phyloP scores from a whole-genome alignment of 2,329 filamentous ascomycete genomes.

The Colletotrichum chlorophyti region DNA sequence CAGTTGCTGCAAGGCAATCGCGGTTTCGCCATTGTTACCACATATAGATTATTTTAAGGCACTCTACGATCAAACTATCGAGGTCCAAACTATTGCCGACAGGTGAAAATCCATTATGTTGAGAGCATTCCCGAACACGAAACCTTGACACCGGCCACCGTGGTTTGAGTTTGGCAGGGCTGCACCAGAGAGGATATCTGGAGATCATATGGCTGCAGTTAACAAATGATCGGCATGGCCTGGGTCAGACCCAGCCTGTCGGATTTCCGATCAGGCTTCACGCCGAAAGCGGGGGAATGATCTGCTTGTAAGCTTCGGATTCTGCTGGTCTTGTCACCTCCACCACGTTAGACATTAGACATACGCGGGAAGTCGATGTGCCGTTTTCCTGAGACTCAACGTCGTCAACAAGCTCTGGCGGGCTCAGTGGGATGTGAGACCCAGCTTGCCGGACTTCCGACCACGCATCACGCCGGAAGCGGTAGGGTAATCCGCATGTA shows the following conservation, averaged over 20 bases:
- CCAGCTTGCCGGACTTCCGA: slow-evolving; percentile 4
- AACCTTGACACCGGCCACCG: no score
- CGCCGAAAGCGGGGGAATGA: not conserved
- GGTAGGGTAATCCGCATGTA: not conserved
- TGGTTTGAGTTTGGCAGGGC: no score
- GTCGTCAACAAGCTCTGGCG: not conserved
- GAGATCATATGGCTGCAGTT: not conserved
- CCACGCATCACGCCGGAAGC: slow-evolving; percentile 5
- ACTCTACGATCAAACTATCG: no score
- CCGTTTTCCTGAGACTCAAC: not conserved
- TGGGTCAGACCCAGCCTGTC: not conserved
- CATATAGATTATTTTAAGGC: no score
- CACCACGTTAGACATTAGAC: not conserved
- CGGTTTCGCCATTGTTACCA: no score
- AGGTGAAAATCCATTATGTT: no score
- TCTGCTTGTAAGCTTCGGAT: not conserved
- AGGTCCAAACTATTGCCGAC: no score
- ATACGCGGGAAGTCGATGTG: not conserved
- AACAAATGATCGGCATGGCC: not conserved
- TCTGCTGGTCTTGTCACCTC: not conserved
- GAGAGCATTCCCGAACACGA: no score
- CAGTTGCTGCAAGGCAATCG: no score
- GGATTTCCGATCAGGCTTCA: slow-evolving; percentile 8
- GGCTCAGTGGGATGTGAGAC: not conserved
- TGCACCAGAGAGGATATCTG: not conserved